Conservation (phyloP, 106 monocot genomes). For the Acorus calamus region DNA sequence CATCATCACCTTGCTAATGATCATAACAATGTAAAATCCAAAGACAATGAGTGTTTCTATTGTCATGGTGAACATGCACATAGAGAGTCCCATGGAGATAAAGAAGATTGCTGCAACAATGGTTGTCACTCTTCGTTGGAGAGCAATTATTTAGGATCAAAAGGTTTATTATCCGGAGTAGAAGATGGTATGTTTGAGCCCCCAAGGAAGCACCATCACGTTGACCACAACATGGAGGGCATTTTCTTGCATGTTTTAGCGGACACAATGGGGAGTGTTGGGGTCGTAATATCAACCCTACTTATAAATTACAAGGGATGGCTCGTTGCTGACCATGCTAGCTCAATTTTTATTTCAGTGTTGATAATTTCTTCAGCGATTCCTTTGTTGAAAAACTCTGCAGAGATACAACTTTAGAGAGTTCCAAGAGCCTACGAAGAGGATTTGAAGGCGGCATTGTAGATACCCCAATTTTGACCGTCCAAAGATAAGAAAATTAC, state of each 20-base stretch:
- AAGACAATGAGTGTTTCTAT: too few relatives aligned
- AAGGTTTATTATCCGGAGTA: neutral
- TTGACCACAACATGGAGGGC: conserved; percentile 95
- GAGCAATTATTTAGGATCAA: neutral
- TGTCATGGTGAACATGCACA: too few relatives aligned
- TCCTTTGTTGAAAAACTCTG: conserved; percentile 83
- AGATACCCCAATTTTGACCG: too few relatives aligned
- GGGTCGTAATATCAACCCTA: conserved; percentile 86
- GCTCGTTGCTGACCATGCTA: conserved; percentile 79
- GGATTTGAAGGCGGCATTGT: conserved; percentile 49
- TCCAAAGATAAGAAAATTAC: too few relatives aligned
- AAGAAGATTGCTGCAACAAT: conserved; percentile 4
- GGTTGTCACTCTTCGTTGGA: neutral
- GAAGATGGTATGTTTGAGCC: conserved; percentile 8
- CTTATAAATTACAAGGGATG: conserved; percentile 95
- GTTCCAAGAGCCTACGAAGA: conserved; percentile 64
- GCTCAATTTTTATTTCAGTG: conserved; percentile 89
- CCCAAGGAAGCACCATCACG: conserved; percentile 32
- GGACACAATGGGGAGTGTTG: conserved; percentile 95
- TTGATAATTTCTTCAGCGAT: conserved; percentile 88
- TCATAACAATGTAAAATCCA: neutral
- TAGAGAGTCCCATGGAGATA: too few relatives aligned
- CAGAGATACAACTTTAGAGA: conserved; percentile 86
- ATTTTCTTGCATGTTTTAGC: conserved; percentile 97
- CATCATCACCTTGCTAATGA: conserved; percentile 12